Base-by-base conservation (phyloP, 1,284 basidiomycete genomes). In the Leccinum discolor region DNA sequence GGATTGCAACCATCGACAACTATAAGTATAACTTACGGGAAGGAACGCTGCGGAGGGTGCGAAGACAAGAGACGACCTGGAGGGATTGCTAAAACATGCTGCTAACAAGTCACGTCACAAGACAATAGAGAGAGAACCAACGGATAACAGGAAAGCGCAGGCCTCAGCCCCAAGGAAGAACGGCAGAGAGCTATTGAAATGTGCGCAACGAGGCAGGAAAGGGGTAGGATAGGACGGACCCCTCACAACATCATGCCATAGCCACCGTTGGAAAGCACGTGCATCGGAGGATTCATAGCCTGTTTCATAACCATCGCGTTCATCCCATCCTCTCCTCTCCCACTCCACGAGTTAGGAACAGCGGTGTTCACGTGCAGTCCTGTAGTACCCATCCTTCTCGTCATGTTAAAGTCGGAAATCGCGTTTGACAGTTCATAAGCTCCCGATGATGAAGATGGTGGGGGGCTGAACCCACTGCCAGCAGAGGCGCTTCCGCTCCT, bases 191-290 rank as follows among this genome's bases (percentile, higher is more conserved):
- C 63, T 63, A 21, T n/a, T 44, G 70, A 59, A 64, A 59, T 60
- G 65, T 54, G 66, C 60, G 63, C 40, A 63, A 67, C 68, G 47
- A 65, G 54, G 56, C 60, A 65, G 60, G 59, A 44, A 63, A 65
- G 26, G 21, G 35, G 29, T 16, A n/a, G 29, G 18, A 65, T 26
- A 70, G 63, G 62, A 62, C 47, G 44, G 57, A 29, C 42, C 38
- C 67, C 66, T 80, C 70, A 83, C 73, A 83, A 73, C 76, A 83
- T 80, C 70, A 82, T 73, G 29, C 76, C 75, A 73, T 81, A 83
- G 62, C 76, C 74, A 64, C 62, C 62, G 42, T 67, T 75, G 65
- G 80, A 73, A 60, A 79, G 78, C 62, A 80, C 74, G 65, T 74
- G 76, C 68, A 83, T 80, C 16, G 81, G 74, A 35, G 72, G 67